These are phyloP conservation scores for Quillaja saponaria DNA, from an alignment of 306 rosid species.

Conservation along the genomic window DNA sequence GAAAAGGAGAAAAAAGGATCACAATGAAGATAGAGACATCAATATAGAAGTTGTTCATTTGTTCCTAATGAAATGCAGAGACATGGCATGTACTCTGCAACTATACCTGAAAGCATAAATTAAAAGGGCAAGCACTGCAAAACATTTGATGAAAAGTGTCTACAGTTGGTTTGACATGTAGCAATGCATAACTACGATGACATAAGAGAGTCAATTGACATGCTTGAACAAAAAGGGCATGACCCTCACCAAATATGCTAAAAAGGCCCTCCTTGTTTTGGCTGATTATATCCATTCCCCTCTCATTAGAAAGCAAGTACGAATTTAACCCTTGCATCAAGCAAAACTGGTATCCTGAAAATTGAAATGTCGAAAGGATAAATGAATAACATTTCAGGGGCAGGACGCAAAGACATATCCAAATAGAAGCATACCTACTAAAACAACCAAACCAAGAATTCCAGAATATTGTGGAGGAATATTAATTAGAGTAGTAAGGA, in stretches of 20 bases:
- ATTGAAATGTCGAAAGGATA: constrained; percentile 24
- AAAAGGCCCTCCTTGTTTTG: constrained; percentile 94
- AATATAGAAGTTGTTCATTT: too few species aligned
- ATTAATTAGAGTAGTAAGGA: constrained; percentile 63
- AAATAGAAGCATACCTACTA: constrained; percentile 65
- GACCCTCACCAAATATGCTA: constrained; percentile 82
- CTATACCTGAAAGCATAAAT: background rate
- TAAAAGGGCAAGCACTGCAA: background rate
- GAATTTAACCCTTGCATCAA: constrained; percentile 65
- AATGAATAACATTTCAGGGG: constrained; percentile 19
- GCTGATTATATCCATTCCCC: constrained; percentile 73
- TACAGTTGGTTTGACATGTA: background rate
- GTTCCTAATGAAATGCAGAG: too few species aligned
- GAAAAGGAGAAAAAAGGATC: too few species aligned
- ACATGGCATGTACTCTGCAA: background rate
- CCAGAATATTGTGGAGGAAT: constrained; percentile 69
- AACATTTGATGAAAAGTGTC: background rate
- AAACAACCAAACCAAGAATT: constrained; percentile 62
- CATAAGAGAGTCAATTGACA: constrained; percentile 11
- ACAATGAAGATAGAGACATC: too few species aligned
- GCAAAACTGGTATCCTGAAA: constrained; percentile 72
- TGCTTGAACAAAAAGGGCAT: constrained; percentile 20
- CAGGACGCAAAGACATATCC: constrained; percentile 14
- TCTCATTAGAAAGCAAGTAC: constrained; percentile 70
- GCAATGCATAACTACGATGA: background rate